These are phyloP conservation scores for Eucalyptus regnans DNA, from an alignment of 345 rosid genomes.

Conservation along the genomic window DNA sequence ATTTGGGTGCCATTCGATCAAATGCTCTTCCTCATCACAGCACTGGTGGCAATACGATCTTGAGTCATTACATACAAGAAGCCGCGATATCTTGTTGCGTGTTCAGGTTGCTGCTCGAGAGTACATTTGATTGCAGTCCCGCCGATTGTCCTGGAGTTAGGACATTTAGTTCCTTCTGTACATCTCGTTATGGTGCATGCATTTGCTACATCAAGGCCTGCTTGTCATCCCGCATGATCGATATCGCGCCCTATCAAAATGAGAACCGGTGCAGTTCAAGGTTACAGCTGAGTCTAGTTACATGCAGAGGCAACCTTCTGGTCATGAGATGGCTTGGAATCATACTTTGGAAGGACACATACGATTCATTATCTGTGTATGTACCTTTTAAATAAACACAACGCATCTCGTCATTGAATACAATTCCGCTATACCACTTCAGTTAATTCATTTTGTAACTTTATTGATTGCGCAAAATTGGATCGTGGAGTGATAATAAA, in stretches of 20 bases:
- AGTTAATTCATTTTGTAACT: not conserved
- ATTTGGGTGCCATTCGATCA: not conserved
- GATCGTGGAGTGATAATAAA: not conserved
- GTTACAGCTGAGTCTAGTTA: not conserved
- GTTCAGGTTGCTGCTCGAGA: not conserved
- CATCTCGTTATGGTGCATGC: not conserved
- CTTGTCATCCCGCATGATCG: not conserved
- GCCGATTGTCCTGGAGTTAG: not conserved
- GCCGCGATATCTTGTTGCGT: not conserved
- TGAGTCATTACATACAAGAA: not conserved
- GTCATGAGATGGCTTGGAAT: not conserved
- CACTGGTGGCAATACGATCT: not conserved
- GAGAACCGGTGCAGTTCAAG: not conserved
- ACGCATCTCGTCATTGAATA: not conserved
- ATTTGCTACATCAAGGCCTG: not conserved
- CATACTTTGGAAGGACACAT: not conserved
- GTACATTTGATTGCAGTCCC: not conserved
- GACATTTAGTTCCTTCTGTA: not conserved
- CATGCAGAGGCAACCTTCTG: not conserved
- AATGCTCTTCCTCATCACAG: not conserved
- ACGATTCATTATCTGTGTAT: not conserved
- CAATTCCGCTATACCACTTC: not conserved
- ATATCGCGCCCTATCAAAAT: not conserved
- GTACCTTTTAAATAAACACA: not conserved
- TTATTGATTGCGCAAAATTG: not conserved